Evolutionary conservation across 2,329 filamentous ascomycete genomes (phyloP).

Genomic region (Pseudogymnoascus sp.): DNA sequence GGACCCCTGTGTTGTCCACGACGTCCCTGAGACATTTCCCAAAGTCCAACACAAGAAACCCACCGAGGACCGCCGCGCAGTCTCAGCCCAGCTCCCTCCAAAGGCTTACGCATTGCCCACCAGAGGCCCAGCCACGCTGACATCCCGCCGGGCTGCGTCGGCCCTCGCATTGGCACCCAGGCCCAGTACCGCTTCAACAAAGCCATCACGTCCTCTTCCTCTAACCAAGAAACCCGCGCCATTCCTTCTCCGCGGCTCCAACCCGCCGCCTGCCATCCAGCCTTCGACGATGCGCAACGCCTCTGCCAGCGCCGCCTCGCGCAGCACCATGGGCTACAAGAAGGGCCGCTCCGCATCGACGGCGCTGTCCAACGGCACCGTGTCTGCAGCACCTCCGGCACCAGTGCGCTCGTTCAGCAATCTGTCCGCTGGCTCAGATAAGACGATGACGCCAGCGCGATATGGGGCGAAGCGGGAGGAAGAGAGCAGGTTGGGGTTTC

Average conservation of each 20-base stretch:
- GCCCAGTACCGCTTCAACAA: conserved; percentile 25
- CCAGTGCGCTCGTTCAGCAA: neutral
- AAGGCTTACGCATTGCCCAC: conserved; percentile 18
- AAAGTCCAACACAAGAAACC: conserved; percentile 24
- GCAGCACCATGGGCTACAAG: conserved; percentile 78
- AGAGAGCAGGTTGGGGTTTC: conserved; percentile 43
- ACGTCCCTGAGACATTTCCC: conserved; percentile 43
- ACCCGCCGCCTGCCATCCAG: conserved; percentile 35
- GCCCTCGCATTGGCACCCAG: conserved; percentile 40
- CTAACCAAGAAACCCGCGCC: conserved; percentile 31
- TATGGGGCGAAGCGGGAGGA: conserved; percentile 29
- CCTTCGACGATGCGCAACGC: conserved; percentile 49
- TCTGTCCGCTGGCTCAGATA: conserved; percentile 20
- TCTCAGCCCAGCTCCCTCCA: conserved; percentile 9
- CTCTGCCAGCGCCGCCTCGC: conserved; percentile 60
- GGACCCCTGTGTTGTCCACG: conserved; percentile 52
- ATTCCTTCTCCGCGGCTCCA: neutral
- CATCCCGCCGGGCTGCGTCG: conserved; percentile 48
- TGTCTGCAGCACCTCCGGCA: neutral
- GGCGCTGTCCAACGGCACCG: conserved; percentile 24
- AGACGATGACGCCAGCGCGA: conserved; percentile 36
- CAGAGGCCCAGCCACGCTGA: conserved; percentile 43
- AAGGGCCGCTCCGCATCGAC: conserved; percentile 57
- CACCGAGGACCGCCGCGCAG: neutral
- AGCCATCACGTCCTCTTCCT: conserved; percentile 21